Evolutionary conservation across 805 yeast genomes (phyloP).

Genomic region (Starmerella khaoyaiensis): DNA sequence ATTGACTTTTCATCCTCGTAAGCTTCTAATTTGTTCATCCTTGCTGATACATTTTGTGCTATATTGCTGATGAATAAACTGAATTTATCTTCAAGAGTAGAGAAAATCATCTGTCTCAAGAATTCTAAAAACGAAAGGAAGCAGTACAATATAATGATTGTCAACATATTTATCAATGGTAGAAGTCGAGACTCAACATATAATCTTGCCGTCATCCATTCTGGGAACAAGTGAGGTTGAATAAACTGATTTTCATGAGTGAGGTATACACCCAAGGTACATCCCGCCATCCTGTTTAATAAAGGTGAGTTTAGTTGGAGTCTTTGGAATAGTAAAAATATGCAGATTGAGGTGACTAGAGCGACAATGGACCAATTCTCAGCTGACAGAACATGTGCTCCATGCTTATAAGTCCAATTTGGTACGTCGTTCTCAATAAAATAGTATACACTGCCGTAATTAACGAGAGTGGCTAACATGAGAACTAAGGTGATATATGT

Average conservation of each 20-base stretch:
- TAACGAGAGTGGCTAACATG: not conserved
- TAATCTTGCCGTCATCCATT: constrained; percentile 1
- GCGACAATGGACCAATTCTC: constrained; percentile 10
- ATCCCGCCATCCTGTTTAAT: constrained; percentile 7
- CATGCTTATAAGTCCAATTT: constrained; percentile 5
- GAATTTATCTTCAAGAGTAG: constrained; percentile 6
- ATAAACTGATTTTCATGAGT: constrained; percentile 11
- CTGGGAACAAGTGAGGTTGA: constrained; percentile 4
- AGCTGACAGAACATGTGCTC: constrained; percentile 6
- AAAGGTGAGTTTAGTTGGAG: not conserved
- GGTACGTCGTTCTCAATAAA: constrained; percentile 2
- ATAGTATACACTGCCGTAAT: constrained; percentile 5
- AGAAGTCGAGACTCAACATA: constrained; percentile 3
- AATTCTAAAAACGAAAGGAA: constrained; percentile 8
- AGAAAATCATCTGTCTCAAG: constrained; percentile 5
- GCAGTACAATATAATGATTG: constrained; percentile 5
- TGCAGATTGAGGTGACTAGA: constrained; percentile 3
- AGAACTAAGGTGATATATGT: not conserved
- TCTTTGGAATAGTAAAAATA: constrained; percentile 5
- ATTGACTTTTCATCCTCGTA: not conserved
- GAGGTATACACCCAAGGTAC: constrained; percentile 13
- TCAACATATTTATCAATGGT: constrained; percentile 7
- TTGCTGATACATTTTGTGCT: no score
- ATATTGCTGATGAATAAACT: no score
- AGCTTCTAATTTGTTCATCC: not conserved